These are phyloP conservation scores for Sclerotinia trifoliorum DNA, from an alignment of 2,329 filamentous ascomycete genomes.

Conservation along the genomic window DNA sequence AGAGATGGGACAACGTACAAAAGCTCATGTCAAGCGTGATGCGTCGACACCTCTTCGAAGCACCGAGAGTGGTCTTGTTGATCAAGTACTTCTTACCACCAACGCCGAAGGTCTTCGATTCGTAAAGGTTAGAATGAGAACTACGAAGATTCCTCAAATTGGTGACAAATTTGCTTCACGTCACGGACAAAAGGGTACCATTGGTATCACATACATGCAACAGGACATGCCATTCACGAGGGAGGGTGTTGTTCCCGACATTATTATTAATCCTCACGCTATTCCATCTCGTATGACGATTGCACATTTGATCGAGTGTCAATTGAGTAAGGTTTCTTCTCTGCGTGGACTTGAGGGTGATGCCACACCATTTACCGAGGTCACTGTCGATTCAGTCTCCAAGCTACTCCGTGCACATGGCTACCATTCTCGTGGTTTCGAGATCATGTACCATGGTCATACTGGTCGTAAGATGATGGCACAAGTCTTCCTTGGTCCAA, in stretches of 20 bases:
- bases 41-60: conserved; percentile 92
- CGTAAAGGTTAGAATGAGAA: conserved; percentile 95
- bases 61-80: conserved; percentile 95
- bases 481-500: conserved; percentile 95
- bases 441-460: conserved; percentile 98
- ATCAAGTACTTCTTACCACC: conserved; percentile 89
- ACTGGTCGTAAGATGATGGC: conserved; percentile 90
- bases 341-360: conserved; percentile 95
- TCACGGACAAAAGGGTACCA: conserved; percentile 98
- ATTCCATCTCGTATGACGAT: conserved; percentile 99
- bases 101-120: conserved; percentile 93
- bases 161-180: conserved; percentile 99
- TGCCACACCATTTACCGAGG: conserved; percentile 95
- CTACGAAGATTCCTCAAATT: conserved; percentile 97
- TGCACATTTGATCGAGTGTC: conserved; percentile 98
- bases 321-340: conserved; percentile 92
- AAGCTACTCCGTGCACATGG: conserved; percentile 82
- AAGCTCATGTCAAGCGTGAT: conserved; percentile 87
- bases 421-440: conserved; percentile 95
- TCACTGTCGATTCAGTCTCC: conserved; percentile 93
- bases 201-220: conserved; percentile 95
- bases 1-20: conserved; percentile 88
- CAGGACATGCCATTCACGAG: conserved; percentile 98
- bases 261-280: conserved; percentile 99
- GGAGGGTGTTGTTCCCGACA: conserved; percentile 87